phyloP scores from a whole-genome alignment of 2,329 filamentous ascomycete genomes.

The Ophiostoma sp. region DNA sequence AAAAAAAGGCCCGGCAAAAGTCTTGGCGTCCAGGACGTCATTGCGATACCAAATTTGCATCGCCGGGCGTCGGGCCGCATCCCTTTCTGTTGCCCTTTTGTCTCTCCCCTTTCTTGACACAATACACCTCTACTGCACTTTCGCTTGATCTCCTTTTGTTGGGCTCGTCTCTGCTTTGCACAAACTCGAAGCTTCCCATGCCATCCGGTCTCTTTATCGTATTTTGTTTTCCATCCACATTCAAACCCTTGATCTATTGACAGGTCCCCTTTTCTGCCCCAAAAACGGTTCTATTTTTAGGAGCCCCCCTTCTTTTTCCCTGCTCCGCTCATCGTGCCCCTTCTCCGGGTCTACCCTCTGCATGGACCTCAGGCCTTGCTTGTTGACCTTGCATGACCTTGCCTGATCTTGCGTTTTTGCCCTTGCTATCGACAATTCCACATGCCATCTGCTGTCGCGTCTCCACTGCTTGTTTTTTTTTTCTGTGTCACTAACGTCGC shows the following conservation, averaged over 20 bases:
- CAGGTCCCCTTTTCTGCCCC: conserved; percentile 22
- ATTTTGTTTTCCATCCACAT: not conserved
- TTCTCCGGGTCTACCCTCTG: not conserved
- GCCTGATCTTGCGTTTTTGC: not conserved
- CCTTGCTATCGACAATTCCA: not conserved
- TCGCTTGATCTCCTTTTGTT: not conserved
- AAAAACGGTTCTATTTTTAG: conserved; percentile 25
- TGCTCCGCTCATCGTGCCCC: not conserved
- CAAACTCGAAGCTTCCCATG: not conserved
- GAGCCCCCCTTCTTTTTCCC: conserved; percentile 7
- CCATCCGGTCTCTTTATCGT: not conserved
- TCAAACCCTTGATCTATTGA: conserved; percentile 8
- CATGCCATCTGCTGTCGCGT: not conserved
- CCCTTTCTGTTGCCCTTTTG: not conserved
- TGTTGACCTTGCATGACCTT: not conserved
- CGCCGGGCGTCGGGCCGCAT: not conserved
- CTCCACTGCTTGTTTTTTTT: not conserved
- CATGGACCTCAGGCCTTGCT: not conserved
- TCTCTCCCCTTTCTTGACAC: not conserved
- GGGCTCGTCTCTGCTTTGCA: not conserved
- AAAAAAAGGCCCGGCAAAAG: conserved; percentile 4
- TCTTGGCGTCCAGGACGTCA: conserved; percentile 24
- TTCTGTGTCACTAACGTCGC: not conserved
- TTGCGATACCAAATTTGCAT: conserved; percentile 12
- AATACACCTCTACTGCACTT: not conserved